Evolutionary conservation across 495 filamentous ascomycete genomes (phyloP).

Genomic region (Neurospora sp.): DNA sequence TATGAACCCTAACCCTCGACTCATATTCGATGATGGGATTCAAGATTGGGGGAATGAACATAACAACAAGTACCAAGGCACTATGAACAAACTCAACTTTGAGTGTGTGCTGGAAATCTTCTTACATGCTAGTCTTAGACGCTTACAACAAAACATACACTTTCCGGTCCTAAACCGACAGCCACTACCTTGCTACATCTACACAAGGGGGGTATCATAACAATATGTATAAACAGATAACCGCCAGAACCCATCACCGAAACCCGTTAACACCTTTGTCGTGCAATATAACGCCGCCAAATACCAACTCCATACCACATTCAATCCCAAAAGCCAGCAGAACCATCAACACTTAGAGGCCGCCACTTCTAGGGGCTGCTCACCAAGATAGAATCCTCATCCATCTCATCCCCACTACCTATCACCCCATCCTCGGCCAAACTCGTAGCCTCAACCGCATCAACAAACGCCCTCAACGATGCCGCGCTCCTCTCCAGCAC

Average conservation of each 20-base stretch:
- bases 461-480: slow-evolving; percentile 28
- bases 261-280: not conserved
- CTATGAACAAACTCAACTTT: not conserved
- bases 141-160: not conserved
- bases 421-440: slow-evolving; percentile 1
- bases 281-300: not conserved
- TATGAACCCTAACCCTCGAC: not conserved
- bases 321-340: not conserved
- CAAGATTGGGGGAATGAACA: not conserved
- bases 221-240: not conserved
- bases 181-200: not conserved
- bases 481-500: slow-evolving; percentile 28
- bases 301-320: not conserved
- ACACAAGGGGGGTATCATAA: not conserved
- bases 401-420: not conserved
- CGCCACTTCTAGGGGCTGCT: not conserved
- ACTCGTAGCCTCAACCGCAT: slow-evolving; percentile 20
- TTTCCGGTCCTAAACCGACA: not conserved
- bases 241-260: not conserved
- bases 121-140: not conserved
- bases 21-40: not conserved
- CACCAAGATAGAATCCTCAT: not conserved
- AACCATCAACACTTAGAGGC: not conserved
- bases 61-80: not conserved
- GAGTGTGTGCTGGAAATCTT: not conserved